Evolutionary conservation across 2,329 filamentous ascomycete species (phyloP).

Genomic region (Sarocladium brachiariae): DNA sequence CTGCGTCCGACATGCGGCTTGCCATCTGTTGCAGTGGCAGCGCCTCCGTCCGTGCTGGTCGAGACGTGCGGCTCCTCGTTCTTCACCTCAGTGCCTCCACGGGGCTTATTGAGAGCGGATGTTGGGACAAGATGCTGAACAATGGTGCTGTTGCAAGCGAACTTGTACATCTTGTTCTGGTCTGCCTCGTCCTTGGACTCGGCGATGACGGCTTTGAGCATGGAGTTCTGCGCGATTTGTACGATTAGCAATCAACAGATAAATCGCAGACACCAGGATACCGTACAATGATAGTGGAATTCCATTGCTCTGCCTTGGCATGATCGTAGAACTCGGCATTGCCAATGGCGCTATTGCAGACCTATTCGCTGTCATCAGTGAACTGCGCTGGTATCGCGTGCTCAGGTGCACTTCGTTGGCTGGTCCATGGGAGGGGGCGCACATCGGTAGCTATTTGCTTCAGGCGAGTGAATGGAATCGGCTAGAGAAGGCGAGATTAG

Average conservation of each 20-base stretch:
- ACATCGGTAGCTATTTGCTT: constrained; percentile 83
- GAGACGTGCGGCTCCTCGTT: constrained; percentile 46
- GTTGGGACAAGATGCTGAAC: constrained; percentile 83
- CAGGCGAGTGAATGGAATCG: constrained; percentile 67
- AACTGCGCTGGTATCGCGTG: not conserved
- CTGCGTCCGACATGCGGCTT: constrained; percentile 73
- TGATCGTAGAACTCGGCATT: constrained; percentile 79
- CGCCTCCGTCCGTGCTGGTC: constrained; percentile 42
- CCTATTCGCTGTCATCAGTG: constrained; percentile 43
- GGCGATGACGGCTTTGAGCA: constrained; percentile 71
- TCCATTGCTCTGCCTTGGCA: constrained; percentile 78
- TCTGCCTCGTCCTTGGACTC: constrained; percentile 57
- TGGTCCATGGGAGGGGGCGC: constrained; percentile 26
- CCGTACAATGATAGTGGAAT: constrained; percentile 84
- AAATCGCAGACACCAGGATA: not conserved
- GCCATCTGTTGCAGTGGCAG: constrained; percentile 45
- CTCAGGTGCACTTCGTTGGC: not conserved
- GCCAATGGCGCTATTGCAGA: constrained; percentile 72
- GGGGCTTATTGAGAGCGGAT: constrained; percentile 54
- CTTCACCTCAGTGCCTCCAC: constrained; percentile 40
- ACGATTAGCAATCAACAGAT: constrained; percentile 7
- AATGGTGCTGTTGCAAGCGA: constrained; percentile 95
- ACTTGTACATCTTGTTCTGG: constrained; percentile 70
- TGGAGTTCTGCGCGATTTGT: constrained; percentile 52
- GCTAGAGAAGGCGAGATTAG: constrained; percentile 41